Evolutionary conservation across 352 stramenopile genomes (phyloP), one percentile per base, ranked within the genome.

Genomic region (Phytophthora pluvialis): DNA sequence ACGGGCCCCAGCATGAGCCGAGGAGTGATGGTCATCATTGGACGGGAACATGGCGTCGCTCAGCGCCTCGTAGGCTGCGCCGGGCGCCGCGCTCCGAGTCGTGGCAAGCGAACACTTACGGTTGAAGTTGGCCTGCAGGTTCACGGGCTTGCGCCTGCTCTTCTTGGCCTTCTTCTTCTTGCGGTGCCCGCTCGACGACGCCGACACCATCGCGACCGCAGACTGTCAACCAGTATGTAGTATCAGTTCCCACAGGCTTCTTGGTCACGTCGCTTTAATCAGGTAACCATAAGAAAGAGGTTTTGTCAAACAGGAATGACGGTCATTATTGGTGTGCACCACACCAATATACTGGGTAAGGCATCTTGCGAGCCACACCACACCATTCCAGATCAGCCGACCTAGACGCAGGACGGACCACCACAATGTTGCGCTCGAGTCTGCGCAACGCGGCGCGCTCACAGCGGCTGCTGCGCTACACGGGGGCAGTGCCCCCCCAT

Each of bases 111-210:
- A 68, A 55, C 83, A 95, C 86, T 95, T 95, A 95, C 86, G 80
- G 60, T 81, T 84, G 44, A 92, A 95, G 57, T 93, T 90, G 45
- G 83, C 68, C 70, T 93, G 83, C 53, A 95, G 67, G 58, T 95
- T 95, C 62, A 95, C 86, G 60, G 86, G 68, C 65, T 90, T 92
- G 64, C 86, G 82, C 75, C 91, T 95, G 67, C 67, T 75, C 67
- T 90, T 90, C 79, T 87, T 93, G 10, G 51, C 60, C 67, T 89
- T 91, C 68, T 84, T 88, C 77, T 93, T 94, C 64, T 84, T 87
- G 18, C 42, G 63, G 59, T 81, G 75, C 21, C 47, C 58, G 50
- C 52, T 68, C 53, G 80, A 40, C 54, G 83, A 89, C 73, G 80
- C 67, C 48, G 65, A 75, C 74, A 93, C 84, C 81, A 93, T 90